These are phyloP conservation scores for Alternaria triticimaculans DNA, from an alignment of 2,329 filamentous ascomycete genomes.

Conservation along the genomic window DNA sequence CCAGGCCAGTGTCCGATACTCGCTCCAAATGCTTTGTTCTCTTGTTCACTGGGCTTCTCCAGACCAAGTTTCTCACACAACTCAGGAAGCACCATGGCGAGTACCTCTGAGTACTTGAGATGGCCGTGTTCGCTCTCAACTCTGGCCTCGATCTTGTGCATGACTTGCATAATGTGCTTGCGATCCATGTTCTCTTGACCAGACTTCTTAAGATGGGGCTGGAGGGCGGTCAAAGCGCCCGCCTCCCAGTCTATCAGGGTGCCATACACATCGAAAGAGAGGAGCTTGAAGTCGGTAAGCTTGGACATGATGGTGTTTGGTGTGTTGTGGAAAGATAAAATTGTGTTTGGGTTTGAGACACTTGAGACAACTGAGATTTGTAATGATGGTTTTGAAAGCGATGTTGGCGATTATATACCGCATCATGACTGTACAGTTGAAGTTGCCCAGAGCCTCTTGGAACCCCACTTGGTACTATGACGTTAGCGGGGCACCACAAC, in stretches of 20 bases:
- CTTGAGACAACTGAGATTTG: background rate
- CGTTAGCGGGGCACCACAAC: constrained; percentile 17
- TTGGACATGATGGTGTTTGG: constrained; percentile 34
- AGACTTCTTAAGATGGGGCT: constrained; percentile 55
- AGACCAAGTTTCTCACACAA: constrained; percentile 56
- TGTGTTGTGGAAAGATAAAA: background rate
- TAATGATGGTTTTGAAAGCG: background rate
- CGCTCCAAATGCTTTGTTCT: constrained; percentile 58
- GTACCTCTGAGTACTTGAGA: constrained; percentile 66
- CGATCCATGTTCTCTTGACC: constrained; percentile 29
- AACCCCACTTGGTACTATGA: constrained; percentile 21
- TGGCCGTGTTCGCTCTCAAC: constrained; percentile 63
- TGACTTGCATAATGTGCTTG: constrained; percentile 46
- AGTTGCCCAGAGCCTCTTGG: constrained; percentile 1
- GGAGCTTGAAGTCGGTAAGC: constrained; percentile 55
- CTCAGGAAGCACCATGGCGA: constrained; percentile 58
- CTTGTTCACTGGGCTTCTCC: constrained; percentile 47
- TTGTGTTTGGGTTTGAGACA: background rate
- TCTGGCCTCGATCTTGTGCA: constrained; percentile 56
- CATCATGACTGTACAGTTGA: background rate
- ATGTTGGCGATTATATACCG: background rate
- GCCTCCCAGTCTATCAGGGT: constrained; percentile 80
- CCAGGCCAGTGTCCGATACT: constrained; percentile 62
- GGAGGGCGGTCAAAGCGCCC: constrained; percentile 65
- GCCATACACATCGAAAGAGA: constrained; percentile 81